Evolutionary conservation across 2,329 filamentous ascomycete species (phyloP), one percentile per base, ranked within the genome.

Genomic region (Penicillium sp.): DNA sequence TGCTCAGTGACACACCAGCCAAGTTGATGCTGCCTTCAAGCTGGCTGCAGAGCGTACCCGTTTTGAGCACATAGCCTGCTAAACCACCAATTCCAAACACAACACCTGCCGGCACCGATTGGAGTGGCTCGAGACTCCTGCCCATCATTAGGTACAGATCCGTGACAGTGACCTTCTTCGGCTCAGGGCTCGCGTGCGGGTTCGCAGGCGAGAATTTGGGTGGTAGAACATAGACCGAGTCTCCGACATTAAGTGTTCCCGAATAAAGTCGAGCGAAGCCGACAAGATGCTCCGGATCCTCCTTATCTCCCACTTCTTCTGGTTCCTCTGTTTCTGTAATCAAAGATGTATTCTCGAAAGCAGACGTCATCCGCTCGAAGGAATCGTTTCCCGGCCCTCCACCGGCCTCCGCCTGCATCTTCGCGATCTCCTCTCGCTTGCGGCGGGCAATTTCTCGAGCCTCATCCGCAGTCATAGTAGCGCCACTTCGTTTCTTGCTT

Each of bases 61-160:
- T 95, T 70, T 99, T 99, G 48, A 99, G 80, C n/a, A 99, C 87
- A 55, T 92, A 87, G 14, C 92, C 92, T 65, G 94, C 92, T 1
- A 99, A 82, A 2, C 94, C 94, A 28, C 87, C 90, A 48, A 99
- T 94, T 22, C 94, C 94, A 66, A 99, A 97, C 4, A 99, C 88
- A 7, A 95, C 92, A 39, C 94, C 94, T 0, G 94, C 92, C 5
- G 92, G 92, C 0, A 97, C 92, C 0, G 87, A 88, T 14, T 84
- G 81, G 0, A 99, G 81, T 1, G 87, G 81, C 66, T 97, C 92
- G 4, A 99, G 77, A 52, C 88, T 88, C 52, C 92, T 83, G 27
- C 94, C 94, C 94, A 99, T 99, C 48, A 99, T 84, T 69, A 99
- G 86, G 71, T 99, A 99, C 2, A 99, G 78, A 2, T 89, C 89